Base-by-base conservation (phyloP, 2,329 filamentous ascomycete genomes). In the Claviceps capensis region DNA sequence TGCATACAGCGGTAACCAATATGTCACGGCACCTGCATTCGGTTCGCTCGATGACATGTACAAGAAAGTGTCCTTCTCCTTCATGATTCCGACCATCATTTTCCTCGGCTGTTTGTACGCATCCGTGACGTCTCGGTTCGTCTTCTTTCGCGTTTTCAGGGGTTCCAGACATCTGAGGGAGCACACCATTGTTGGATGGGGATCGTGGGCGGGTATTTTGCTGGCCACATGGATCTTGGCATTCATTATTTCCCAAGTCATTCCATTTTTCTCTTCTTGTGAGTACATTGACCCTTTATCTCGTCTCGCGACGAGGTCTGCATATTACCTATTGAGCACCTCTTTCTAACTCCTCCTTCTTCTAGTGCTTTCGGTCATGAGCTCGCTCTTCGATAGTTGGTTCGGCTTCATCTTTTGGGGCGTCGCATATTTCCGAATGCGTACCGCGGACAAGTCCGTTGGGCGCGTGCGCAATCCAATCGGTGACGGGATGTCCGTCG, bases 341-440 rank as follows among this genome's bases (percentile, higher is more conserved):
- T 45, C 5, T n/a, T 34, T 9, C 43, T 45, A 4, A n/a, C 4
- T 5, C 13, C 4, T 42, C 9, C 22, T 22, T n/a, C 16, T 16
- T 8, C n/a, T 14, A 55, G 75, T 83, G 2, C 67, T 82, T n/a
- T 82, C 82, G 4, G 73, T 88, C 55, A 86, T 89, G 83, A 86
- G 82, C n/a, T 88, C 88, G 4, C 77, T 95, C 1, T 95, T 95
- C 63, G 88, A 95, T 69, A 91, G 86, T 51, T 91, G 89, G 75
- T 91, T 91, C 61, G 90, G 90, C 23, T 96, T 95, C 73, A 95
- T 95, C 63, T 96, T 95, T 73, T 96, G 86, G 86, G 86, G 85
- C 13, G 77, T 88, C 1, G 86, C 86, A 0, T 91, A 88, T 63
- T 78, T 89, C 62, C 78, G 85, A 52, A 87, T 91, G 85, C 76